Evolutionary conservation across 257 asterid genomes (phyloP), one percentile per base, ranked within the genome.

Genomic region (Voacanga thouarsii): DNA sequence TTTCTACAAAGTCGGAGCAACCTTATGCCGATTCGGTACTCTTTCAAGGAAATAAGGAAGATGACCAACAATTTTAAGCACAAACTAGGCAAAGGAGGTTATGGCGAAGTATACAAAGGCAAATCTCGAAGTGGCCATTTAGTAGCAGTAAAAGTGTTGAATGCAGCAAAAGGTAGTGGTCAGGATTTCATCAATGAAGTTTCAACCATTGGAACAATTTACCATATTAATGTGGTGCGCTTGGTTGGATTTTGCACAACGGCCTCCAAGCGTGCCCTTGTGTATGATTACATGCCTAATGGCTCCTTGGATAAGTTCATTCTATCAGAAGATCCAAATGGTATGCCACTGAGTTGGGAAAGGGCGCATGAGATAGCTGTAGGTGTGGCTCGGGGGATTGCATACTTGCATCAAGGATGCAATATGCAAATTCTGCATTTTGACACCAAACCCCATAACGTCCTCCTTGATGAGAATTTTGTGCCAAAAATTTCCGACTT

Each of bases 391-490:
- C 64, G 60, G 4, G 85, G 85, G 28, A 44, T 74, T 30, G 47
- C 37, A 12, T 76, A 76, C 37, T 33, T 76, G 51, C 79, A 76
- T 64, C 37, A 28, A 26, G 83, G 85, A 5, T 71, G 78, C 37
- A 69, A 80, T 18, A 23, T 80, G 12, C 80, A 67, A 4, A 80
- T 80, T 33, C 23, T 82, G 28, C 83, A 82, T 19, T 82, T 82
- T 63, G 86, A 79, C 3, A 79, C 78, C 68, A 78, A 83, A 59
- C 86, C 86, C 11, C 83, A 79, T 23, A 83, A 83, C 21, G 72
- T 83, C 18, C 81, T 83, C 18, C 78, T 83, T 5, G 86, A 83
- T 39, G 77, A 72, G 3, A 60, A 72, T n/a, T 80, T 80, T 57
- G 41, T 19, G 6, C 81, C 83, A 3, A 83, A 79, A 72, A 39